A percentile compares a stretch with the other conserved stretches of the same genome.
phyloP scores from a whole-genome alignment of 306 rosid species.

The Carpinus viminea region DNA sequence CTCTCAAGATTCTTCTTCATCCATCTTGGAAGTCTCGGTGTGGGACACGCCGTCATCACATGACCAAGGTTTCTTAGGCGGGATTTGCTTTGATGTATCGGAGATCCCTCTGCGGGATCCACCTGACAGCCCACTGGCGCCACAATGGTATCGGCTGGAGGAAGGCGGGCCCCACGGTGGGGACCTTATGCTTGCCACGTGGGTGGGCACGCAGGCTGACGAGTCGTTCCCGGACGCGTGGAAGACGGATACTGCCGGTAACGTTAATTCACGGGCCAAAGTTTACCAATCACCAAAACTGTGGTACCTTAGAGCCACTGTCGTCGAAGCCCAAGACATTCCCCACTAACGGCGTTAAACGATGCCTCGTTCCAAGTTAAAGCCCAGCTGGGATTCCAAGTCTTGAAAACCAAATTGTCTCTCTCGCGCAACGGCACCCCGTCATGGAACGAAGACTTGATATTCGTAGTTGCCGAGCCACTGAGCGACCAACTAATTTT shows the following conservation, averaged over 20 bases:
- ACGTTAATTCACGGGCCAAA: constrained; percentile 53
- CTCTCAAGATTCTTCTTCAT: constrained; percentile 51
- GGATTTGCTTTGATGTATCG: constrained; percentile 70
- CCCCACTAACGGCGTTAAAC: constrained; percentile 29
- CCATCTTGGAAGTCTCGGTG: constrained; percentile 63
- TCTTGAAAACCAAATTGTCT: constrained; percentile 40
- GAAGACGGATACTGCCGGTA: constrained; percentile 55
- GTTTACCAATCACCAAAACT: constrained; percentile 83
- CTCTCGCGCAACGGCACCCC: constrained; percentile 40
- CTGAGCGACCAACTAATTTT: constrained; percentile 46
- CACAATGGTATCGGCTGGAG: constrained; percentile 88
- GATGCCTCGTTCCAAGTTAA: constrained; percentile 55
- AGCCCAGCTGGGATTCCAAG: constrained; percentile 72
- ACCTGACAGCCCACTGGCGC: constrained; percentile 82
- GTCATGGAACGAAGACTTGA: constrained; percentile 74
- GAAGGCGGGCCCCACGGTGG: constrained; percentile 61
- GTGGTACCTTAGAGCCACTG: constrained; percentile 77
- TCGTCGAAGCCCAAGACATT: constrained; percentile 77
- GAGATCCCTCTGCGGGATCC: constrained; percentile 85
- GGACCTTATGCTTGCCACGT: constrained; percentile 88
- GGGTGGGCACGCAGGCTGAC: constrained; percentile 93
- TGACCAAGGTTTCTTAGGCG: constrained; percentile 52
- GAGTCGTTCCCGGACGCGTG: constrained; percentile 78
- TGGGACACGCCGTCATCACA: constrained; percentile 51
- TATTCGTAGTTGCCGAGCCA: constrained; percentile 83